phyloP scores from a whole-genome alignment of 225 moss, liverwort and hornwort genomes.

The Pleurozium schreberi region DNA sequence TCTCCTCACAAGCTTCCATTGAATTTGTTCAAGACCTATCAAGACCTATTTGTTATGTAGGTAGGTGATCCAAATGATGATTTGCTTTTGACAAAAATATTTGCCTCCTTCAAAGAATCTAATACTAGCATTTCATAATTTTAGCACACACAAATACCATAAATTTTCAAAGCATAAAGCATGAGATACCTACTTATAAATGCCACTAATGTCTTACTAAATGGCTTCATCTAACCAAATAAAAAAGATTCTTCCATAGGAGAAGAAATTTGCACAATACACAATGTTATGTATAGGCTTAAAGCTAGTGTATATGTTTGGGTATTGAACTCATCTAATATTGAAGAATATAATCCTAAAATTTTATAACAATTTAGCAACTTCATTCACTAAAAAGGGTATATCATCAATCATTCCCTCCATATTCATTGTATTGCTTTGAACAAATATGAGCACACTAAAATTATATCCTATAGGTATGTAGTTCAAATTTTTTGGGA shows the following conservation, averaged over 20 bases:
- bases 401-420: too few relatives aligned
- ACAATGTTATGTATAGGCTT: not conserved
- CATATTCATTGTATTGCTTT: too few relatives aligned
- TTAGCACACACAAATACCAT: not conserved
- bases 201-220: not conserved
- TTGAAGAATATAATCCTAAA: not conserved
- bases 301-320: not conserved
- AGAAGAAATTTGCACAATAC: not conserved
- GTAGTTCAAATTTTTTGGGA: not conserved
- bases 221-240: rapidly evolving
- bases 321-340: not conserved
- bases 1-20: rapidly evolving
- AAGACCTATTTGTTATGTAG: not conserved
- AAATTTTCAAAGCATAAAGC: not conserved
- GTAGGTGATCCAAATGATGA: not conserved
- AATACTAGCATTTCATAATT: not conserved
- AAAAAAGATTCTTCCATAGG: rapidly evolving
- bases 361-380: not conserved
- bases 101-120: rapidly evolving
- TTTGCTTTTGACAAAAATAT: not conserved
- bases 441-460: not conserved
- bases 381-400: not conserved
- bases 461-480: not conserved
- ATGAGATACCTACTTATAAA: not conserved
- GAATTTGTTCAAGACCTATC: rapidly evolving